Evolutionary conservation across 2,329 filamentous ascomycete genomes (phyloP), one percentile per base, ranked within the genome.

Genomic region (Pseudohalonectria lignicola): DNA sequence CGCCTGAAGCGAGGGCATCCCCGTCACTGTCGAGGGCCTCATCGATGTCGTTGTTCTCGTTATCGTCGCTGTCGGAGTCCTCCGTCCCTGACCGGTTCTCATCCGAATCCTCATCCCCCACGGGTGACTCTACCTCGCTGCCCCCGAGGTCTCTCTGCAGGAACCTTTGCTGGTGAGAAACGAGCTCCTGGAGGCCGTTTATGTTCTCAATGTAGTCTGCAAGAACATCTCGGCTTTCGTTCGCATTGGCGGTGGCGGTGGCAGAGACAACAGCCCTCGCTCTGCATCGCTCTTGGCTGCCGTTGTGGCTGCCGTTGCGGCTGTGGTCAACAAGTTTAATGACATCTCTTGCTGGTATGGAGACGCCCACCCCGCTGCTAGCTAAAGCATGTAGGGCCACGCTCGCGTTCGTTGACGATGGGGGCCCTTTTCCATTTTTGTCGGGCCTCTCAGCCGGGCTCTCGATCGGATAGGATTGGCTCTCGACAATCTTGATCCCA

Each of bases 181-280:
- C 31, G 3, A 49, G 42, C 11, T 53, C 50, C 4, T 51, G 45
- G 9, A 53, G 34, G 3, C 62, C 63, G 34, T 67, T 65, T 49
- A 84, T 66, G 43, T 86, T 85, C 31, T 73, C 69, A 49, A 86
- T 79, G 48, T 87, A 87, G 49, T 88, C 83, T 1, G 74, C 71
- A 47, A 79, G 63, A 1, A 66, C 71, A 29, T 78, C 73, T 15
- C 79, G 69, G 7, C 69, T 63, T 3, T 55, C 57, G 11, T 48
- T 48, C 37, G 49, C 45, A 25, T 44, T 45, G n/a, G n/a, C n/a
- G n/a, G n/a, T n/a, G n/a, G n/a, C n/a, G n/a, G n/a, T n/a, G n/a
- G n/a, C n/a, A n/a, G n/a, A n/a, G n/a, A n/a, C n/a, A n/a, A n/a
- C n/a, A n/a, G n/a, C n/a, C n/a, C n/a, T n/a, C n/a, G n/a, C n/a